These are phyloP conservation scores for Penicillium pancosmium DNA, from an alignment of 495 filamentous ascomycete genomes.

Conservation along the genomic window DNA sequence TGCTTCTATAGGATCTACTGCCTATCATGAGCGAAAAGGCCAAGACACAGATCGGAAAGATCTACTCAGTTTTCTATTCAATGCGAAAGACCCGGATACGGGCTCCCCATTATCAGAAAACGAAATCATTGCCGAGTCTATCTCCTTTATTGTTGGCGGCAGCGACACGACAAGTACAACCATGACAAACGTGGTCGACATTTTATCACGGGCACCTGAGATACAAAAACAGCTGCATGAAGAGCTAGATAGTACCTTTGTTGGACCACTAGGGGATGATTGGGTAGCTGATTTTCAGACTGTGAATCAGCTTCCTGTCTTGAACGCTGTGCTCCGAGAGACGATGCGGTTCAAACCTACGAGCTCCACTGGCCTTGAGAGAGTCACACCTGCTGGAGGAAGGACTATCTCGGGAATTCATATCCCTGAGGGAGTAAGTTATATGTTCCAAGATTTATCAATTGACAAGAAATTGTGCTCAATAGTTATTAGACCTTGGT, in stretches of 20 bases:
- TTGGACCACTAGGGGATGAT: neutral
- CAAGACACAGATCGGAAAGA: neutral
- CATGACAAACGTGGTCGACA: slow-evolving; percentile 10
- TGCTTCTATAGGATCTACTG: neutral
- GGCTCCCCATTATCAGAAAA: slow-evolving; percentile 6
- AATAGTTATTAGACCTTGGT: slow-evolving; percentile 5
- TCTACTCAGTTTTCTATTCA: slow-evolving; percentile 4
- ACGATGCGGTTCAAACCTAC: slow-evolving; percentile 10
- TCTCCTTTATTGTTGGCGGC: slow-evolving; percentile 10
- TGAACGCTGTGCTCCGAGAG: slow-evolving; percentile 10
- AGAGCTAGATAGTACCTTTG: slow-evolving; percentile 2
- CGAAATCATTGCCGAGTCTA: slow-evolving; percentile 13
- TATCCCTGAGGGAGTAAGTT: slow-evolving; percentile 10
- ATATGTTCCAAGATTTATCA: neutral
- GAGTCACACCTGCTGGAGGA: slow-evolving; percentile 4
- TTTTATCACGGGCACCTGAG: slow-evolving; percentile 1
- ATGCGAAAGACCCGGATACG: slow-evolving; percentile 6
- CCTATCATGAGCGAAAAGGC: slow-evolving; percentile 2
- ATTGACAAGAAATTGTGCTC: too few species aligned
- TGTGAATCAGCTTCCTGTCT: slow-evolving; percentile 4
- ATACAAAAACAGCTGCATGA: slow-evolving; percentile 1
- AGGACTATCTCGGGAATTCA: neutral
- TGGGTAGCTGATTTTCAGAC: slow-evolving; percentile 8
- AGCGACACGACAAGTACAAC: slow-evolving; percentile 12
- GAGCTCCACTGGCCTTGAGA: slow-evolving; percentile 7